Base-by-base conservation (phyloP, 306 rosid genomes). In the Alnus rubra region DNA sequence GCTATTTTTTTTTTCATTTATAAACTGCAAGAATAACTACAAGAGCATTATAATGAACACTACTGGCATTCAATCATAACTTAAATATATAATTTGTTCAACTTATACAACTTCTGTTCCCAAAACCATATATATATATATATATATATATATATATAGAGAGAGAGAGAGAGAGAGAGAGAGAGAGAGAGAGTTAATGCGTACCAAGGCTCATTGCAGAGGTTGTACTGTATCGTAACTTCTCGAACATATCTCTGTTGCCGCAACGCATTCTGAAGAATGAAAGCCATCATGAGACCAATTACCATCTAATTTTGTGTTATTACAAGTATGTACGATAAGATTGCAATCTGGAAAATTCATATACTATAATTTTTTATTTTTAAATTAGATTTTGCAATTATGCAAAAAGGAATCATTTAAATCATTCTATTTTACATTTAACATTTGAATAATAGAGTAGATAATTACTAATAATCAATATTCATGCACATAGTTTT, bases 121-220 rank as follows among this genome's bases (percentile, higher is more conserved):
- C 37, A 33, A 33, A 33, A 33, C 37, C 2, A 33, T 33, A 23
- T 23, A 23, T 23, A 23, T 23, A 23, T 23, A 23, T 23, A 23
- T 23, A 23, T 23, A 23, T 23, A n/a, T n/a, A n/a, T n/a, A n/a
- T n/a, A n/a, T n/a, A n/a, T n/a, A n/a, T n/a, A n/a, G n/a, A n/a
- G n/a, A n/a, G n/a, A n/a, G n/a, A n/a, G n/a, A n/a, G n/a, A n/a
- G n/a, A n/a, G n/a, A n/a, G n/a, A 64, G 48, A 65, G 30, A 33
- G 70, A 63, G 47, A 30, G 67, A 62, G 68, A 16, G 71, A 67
- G 64, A 60, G 74, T 54, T 65, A 67, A 30, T 69, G 35, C 11
- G 58, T 91, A 94, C 98, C 97, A 94, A 39, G 98, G 98, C 78
- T 94, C 98, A 84, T 94, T 94, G 92, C 97, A 94, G 84, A 94